A percentile compares a stretch with the other conserved stretches of the same genome.
phyloP scores from a whole-genome alignment of 257 asterid species.

The Solanum tacnaense region DNA sequence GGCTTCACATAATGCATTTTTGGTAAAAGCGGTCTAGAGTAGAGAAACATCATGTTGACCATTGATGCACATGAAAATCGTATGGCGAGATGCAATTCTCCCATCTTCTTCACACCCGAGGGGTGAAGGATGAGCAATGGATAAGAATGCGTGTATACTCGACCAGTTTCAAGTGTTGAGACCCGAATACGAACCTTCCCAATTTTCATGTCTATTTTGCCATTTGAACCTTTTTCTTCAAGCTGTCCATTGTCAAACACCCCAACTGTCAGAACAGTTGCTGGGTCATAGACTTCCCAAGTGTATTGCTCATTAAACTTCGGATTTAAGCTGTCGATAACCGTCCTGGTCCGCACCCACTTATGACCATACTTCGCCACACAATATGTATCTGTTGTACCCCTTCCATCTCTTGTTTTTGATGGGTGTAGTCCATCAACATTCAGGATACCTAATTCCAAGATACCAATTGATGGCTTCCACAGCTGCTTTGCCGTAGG shows the following conservation, averaged over 20 bases:
- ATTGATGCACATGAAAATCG: slow-evolving; percentile 72
- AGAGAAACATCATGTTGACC: slow-evolving; percentile 50
- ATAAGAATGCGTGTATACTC: slow-evolving; percentile 72
- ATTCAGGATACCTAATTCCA: slow-evolving; percentile 68
- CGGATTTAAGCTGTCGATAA: slow-evolving; percentile 68
- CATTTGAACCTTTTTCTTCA: slow-evolving; percentile 30
- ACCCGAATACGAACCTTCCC: slow-evolving; percentile 84
- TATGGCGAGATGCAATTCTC: slow-evolving; percentile 83
- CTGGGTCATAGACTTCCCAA: slow-evolving; percentile 93
- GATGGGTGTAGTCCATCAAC: slow-evolving; percentile 65
- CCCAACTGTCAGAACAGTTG: slow-evolving; percentile 83
- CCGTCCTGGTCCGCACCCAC: slow-evolving; percentile 85
- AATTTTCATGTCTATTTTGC: slow-evolving; percentile 43
- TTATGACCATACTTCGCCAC: slow-evolving; percentile 87
- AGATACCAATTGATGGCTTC: slow-evolving; percentile 71
- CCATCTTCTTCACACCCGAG: slow-evolving; percentile 89
- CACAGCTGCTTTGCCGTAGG: slow-evolving; percentile 84
- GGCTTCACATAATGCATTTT: slow-evolving; percentile 88
- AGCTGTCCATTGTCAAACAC: slow-evolving; percentile 65
- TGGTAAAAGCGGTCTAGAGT: slow-evolving; percentile 67
- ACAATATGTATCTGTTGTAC: slow-evolving; percentile 67
- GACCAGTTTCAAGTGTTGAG: slow-evolving; percentile 77
- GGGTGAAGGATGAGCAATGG: slow-evolving; percentile 74
- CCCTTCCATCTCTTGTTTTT: slow-evolving; percentile 63
- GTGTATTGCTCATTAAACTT: slow-evolving; percentile 89